Evolutionary conservation across 441 rosid genomes (phyloP), one percentile per base, ranked within the genome.

Genomic region (Melastoma candidum): DNA sequence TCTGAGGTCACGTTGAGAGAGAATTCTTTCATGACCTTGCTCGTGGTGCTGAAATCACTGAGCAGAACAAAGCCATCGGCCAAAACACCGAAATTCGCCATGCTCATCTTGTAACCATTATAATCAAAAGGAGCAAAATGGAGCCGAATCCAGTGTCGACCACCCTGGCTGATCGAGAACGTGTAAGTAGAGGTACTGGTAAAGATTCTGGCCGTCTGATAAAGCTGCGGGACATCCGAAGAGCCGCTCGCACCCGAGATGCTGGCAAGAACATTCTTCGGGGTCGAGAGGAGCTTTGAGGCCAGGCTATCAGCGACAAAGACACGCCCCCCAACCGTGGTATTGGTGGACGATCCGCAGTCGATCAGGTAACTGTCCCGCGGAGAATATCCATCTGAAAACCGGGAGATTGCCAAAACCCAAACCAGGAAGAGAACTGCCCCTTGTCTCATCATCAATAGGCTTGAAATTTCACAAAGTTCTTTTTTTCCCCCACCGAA

Each of bases 141-240:
- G 29, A 90, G 81, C 51, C 98, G 93, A 63, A 87, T 81, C 95
- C 95, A 90, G 52, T 85, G 93, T 55, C 98, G 74, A 48, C 93
- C 98, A 6, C 36, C 45, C 61, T 67, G 77, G 46, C 64, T 13
- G 44, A 87, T 63, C 7, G 85, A 39, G 71, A 87, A 81, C 53
- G 82, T 71, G 81, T 83, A 90, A 65, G 48, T 74, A 0, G 98
- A 67, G 49, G 71, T 67, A 26, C 68, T 75, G 1, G 74, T 65
- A 54, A 90, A 76, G 71, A 90, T 71, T 71, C 90, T 74, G 0
- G 95, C 95, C 1, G 98, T 77, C 57, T 68, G 78, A 77, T 87
- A 83, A 36, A 90, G 71, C 22, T 46, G 72, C 0, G 77, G 75
- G 68, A 50, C 73, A 25, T 63, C 77, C 26, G 74, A 66, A 11